Conservation (phyloP, 257 asterid species). For the Solanum appendiculatum region DNA sequence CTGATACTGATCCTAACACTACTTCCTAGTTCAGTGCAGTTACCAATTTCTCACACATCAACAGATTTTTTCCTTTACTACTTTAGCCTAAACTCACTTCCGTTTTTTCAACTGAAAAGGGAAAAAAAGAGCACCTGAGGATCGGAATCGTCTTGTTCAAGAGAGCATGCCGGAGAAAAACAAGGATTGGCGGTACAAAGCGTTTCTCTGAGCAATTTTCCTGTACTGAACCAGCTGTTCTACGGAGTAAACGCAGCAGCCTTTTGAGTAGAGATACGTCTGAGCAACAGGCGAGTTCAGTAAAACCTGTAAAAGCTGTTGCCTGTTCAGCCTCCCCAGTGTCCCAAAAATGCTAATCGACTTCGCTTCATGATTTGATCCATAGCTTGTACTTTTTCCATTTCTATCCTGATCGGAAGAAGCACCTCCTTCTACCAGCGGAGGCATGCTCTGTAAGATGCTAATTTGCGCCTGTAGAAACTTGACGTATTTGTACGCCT, state of each 20-base stretch:
- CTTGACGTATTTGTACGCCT: slow-evolving; percentile 64
- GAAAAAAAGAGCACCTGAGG: not conserved
- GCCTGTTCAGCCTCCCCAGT: slow-evolving; percentile 45
- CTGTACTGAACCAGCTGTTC: slow-evolving; percentile 42
- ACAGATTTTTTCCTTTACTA: not conserved
- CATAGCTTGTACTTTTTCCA: not conserved
- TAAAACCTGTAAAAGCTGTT: slow-evolving; percentile 51
- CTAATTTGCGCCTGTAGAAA: slow-evolving; percentile 69
- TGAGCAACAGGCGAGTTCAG: slow-evolving; percentile 63
- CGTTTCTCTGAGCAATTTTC: slow-evolving; percentile 17
- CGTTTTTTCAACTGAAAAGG: not conserved
- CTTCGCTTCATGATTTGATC: not conserved
- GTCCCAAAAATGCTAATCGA: not conserved
- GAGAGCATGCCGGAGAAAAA: not conserved
- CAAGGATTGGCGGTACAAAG: not conserved
- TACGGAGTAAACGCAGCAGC: slow-evolving; percentile 49
- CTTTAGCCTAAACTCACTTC: not conserved
- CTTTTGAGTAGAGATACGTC: slow-evolving; percentile 36
- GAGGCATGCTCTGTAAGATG: slow-evolving; percentile 61
- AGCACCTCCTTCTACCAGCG: not conserved
- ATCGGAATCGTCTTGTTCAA: not conserved
- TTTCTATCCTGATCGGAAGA: not conserved
- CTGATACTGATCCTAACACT: not conserved
- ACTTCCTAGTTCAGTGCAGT: not conserved
- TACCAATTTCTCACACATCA: not conserved